Percentiles rank a stretch among this genome's conserved stretches.
These are phyloP conservation scores for Exophiala bonariae DNA, from an alignment of 2,329 filamentous ascomycete genomes.

Conservation along the genomic window DNA sequence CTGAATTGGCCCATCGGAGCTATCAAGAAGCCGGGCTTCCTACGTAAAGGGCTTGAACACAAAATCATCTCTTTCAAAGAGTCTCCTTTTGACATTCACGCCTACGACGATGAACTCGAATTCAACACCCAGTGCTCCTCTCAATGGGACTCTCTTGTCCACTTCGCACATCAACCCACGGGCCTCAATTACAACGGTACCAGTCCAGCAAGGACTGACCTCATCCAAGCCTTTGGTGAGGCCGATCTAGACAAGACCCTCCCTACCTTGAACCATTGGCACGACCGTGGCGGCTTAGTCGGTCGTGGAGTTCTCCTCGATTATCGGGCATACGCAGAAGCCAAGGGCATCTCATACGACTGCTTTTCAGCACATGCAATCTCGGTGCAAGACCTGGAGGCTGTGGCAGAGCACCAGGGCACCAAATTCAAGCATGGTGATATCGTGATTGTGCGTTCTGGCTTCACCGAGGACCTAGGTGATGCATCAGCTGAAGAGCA, in stretches of 20 bases:
- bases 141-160: constrained; percentile 50
- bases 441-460: constrained; percentile 65
- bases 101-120: constrained; percentile 46
- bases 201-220: constrained; percentile 32
- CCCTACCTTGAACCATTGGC: constrained; percentile 34
- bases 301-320: constrained; percentile 50
- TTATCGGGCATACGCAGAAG: constrained; percentile 44
- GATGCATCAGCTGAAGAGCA: constrained; percentile 41
- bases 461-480: constrained; percentile 61
- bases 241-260: constrained; percentile 18
- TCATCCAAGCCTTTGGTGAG: constrained; percentile 21
- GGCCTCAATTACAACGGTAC: constrained; percentile 23
- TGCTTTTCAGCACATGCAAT: constrained; percentile 46
- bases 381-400: constrained; percentile 59
- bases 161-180: constrained; percentile 21
- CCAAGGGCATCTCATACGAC: constrained; percentile 36
- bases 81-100: constrained; percentile 8
- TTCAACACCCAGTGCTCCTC: constrained; percentile 51
- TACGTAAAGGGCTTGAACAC: constrained; percentile 18
- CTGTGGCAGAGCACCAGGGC: constrained; percentile 55
- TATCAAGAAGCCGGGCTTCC: constrained; percentile 17
- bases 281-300: constrained; percentile 41
- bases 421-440: constrained; percentile 61
- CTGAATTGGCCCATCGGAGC: constrained; percentile 50
- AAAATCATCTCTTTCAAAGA: constrained; percentile 23